Base-by-base conservation (phyloP, 2,329 filamentous ascomycete genomes). In the Cladosporium sp. region DNA sequence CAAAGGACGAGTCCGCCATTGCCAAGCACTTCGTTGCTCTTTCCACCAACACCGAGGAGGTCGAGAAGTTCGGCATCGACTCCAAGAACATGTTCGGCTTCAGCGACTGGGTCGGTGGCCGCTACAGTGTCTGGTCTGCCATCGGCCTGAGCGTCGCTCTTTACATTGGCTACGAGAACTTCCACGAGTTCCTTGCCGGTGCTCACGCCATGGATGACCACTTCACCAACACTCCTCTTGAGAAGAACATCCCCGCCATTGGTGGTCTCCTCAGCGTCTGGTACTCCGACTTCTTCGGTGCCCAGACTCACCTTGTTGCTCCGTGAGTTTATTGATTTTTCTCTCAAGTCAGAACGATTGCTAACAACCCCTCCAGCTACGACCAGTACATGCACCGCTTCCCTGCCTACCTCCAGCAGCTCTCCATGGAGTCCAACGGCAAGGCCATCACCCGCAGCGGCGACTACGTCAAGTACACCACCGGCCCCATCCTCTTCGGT, bases 11-110 rank as follows among this genome's bases (percentile, higher is more conserved):
- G 66, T 76, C 79, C 24, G 82, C 87, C 71, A 96, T 99, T 73
- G 92, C 95, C 73, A 99, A 98, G 87, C 95, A 99, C 86, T 99
- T 99, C 77, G 95, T 97, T 66, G 95, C 95, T 55, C 88, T 99
- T 63, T 98, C 95, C 59, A 99, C 95, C 79, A 99, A 99, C 82
- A 91, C 94, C 82, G 79, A 84, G 64, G 94, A 98, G 84, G 95
- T 99, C 69, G 93, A 91, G 82, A 98, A 98, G 86, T 99, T 99
- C 76, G 95, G 95, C 71, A 99, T 99, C 76, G 94, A 98, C 83
- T 90, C 89, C 82, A 94, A 94, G 87, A 99, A 98, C 87, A 99
- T 99, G 95, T 99, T 99, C 77, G 93, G 93, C 74, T 99, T 99
- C 79, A 93, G 94, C 81, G 96, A 92, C 82, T 99, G 95, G 95